These are phyloP conservation scores for Neonectria neomacrospora DNA, from an alignment of 2,329 filamentous ascomycete genomes.

Conservation along the genomic window DNA sequence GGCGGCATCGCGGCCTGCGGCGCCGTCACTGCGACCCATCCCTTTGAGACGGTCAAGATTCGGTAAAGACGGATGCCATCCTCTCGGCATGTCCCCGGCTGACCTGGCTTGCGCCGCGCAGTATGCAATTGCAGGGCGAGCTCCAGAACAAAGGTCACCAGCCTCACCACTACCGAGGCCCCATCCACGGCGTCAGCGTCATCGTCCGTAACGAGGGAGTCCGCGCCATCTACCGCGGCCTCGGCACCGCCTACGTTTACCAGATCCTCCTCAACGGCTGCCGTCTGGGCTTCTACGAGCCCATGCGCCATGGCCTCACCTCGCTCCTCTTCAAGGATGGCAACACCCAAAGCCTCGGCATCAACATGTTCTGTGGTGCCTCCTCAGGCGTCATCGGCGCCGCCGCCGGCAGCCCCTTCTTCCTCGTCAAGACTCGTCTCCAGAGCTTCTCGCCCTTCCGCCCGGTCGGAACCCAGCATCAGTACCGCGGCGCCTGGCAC, in stretches of 20 bases:
- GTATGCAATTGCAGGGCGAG: slow-evolving; percentile 96
- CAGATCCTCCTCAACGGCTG: slow-evolving; percentile 97
- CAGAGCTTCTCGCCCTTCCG: slow-evolving; percentile 94
- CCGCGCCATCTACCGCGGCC: slow-evolving; percentile 84
- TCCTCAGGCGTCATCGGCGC: slow-evolving; percentile 90
- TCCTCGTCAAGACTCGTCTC: slow-evolving; percentile 95
- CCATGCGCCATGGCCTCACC: slow-evolving; percentile 80
- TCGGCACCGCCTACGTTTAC: slow-evolving; percentile 94
- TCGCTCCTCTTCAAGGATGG: slow-evolving; percentile 76
- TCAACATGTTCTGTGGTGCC: slow-evolving; percentile 96
- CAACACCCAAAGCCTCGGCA: slow-evolving; percentile 81
- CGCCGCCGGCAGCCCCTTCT: slow-evolving; percentile 94
- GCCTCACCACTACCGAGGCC: slow-evolving; percentile 88
- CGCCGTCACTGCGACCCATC: slow-evolving; percentile 96
- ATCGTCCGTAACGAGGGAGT: slow-evolving; percentile 92
- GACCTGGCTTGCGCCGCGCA: slow-evolving; percentile 47
- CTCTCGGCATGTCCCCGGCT: slow-evolving; percentile 1
- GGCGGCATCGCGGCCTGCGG: slow-evolving; percentile 97
- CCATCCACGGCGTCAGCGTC: slow-evolving; percentile 89
- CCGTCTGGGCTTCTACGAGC: slow-evolving; percentile 97
- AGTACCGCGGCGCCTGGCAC: slow-evolving; percentile 86
- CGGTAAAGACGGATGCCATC: slow-evolving; percentile 66
- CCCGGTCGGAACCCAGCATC: slow-evolving; percentile 96
- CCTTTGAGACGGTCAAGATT: slow-evolving; percentile 99
- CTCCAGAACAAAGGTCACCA: slow-evolving; percentile 87